Base-by-base conservation (phyloP, 768 basidiomycete species). In the Sporobolomyces roseus region DNA sequence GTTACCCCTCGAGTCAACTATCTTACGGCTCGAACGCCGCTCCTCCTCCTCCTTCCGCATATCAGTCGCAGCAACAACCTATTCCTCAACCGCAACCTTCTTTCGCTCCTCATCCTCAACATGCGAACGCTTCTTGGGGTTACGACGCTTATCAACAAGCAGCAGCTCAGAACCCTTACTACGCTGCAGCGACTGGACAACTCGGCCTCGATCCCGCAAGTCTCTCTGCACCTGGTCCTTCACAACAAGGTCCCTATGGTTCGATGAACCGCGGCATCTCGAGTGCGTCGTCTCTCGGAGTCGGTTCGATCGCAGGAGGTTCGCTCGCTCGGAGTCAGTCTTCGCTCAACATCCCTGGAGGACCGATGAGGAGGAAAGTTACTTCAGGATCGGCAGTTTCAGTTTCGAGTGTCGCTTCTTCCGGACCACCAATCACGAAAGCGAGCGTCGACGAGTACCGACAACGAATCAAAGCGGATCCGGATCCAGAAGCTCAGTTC, bases 371-470 rank as follows among this genome's bases (percentile, higher is more conserved):
- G 9, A 61, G 66, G 13, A 67, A 67, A 29, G 36, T 52, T 43
- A 67, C 70, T 43, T 23, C 50, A 0, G 54, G 52, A 2, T 41
- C 60, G 21, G 58, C 64, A 25, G 23, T 55, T 13, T 38, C 51
- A 12, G 49, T 49, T 1, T 50, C 64, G 33, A 66, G 54, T 27
- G 49, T 48, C 19, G 61, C 62, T 17, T 66, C 71, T n/a, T 66
- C 65, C 21, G 71, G 71, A 1, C 73, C 63, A 17, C 69, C 75
- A 48, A 74, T 74, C 68, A 70, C 76, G n/a, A 77, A 77, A 53
- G 88, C 93, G 75, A 96, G 93, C 77, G 93, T 99, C 74, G 96
- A 99, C 77, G 88, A 96, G 77, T 99, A 99, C 80, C 90, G 96
- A 25, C 88, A 89, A 64, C 87, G 96, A 60, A 96, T 99, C 81